Percentiles rank a stretch among this genome's conserved stretches.
These are phyloP conservation scores for Tardiomyces depauwii DNA, from an alignment of 1,139 yeast genomes.

Conservation along the genomic window DNA sequence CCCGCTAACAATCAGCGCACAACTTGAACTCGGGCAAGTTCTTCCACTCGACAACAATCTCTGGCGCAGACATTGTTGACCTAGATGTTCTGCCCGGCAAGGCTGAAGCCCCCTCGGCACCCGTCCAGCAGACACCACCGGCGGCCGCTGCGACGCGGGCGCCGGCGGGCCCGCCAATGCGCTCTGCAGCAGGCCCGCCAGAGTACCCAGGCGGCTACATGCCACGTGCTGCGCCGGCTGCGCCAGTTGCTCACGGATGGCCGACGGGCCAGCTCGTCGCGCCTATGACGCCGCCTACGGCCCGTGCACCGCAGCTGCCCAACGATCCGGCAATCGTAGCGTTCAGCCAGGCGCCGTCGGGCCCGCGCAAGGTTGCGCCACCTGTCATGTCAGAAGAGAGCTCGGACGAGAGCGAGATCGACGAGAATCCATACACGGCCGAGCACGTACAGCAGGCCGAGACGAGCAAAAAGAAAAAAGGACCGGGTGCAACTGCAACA, in stretches of 20 bases:
- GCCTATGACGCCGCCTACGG: background rate
- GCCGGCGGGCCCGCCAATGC: background rate
- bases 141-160: no score
- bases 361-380: background rate
- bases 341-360: background rate
- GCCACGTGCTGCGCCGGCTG: no score
- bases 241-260: background rate
- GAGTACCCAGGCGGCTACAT: no score
- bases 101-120: background rate
- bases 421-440: background rate
- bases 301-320: conserved; percentile 1
- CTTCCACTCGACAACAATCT: conserved; percentile 6
- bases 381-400: background rate
- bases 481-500: background rate
- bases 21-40: background rate
- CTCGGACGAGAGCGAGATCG: background rate
- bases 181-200: no score
- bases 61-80: conserved; percentile 20
- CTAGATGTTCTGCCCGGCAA: conserved; percentile 18
- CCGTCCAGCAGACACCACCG: background rate
- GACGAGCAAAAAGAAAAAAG: background rate
- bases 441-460: background rate
- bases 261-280: background rate
- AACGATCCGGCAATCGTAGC: conserved; percentile 2
- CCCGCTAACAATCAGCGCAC: background rate